Conservation (phyloP, 2,329 filamentous ascomycete genomes). For the Xylariales sp. region DNA sequence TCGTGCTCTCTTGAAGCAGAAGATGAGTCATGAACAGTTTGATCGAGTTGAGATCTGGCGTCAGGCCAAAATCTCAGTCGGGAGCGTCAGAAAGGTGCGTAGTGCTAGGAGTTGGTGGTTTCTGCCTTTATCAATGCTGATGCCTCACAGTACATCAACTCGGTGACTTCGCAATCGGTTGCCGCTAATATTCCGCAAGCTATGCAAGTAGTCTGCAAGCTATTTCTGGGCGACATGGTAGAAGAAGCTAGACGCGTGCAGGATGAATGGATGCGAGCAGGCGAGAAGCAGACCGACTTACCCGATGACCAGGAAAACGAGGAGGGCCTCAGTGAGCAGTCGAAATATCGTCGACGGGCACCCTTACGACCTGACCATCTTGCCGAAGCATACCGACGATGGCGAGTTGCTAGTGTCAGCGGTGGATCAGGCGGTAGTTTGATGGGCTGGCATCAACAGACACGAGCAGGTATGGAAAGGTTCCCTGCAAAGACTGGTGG, state of each 20-base stretch:
- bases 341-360: conserved; percentile 37
- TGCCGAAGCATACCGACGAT: conserved; percentile 66
- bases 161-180: conserved; percentile 75
- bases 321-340: conserved; percentile 27
- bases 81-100: conserved; percentile 60
- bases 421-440: conserved; percentile 55
- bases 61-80: conserved; percentile 62
- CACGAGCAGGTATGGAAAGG: conserved; percentile 54
- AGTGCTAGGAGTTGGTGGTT: too few species aligned
- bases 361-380: conserved; percentile 71
- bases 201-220: conserved; percentile 71
- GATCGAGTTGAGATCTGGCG: conserved; percentile 68
- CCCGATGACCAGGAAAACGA: conserved; percentile 32
- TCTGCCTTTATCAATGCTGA: too few species aligned
- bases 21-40: conserved; percentile 63
- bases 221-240: conserved; percentile 72
- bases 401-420: conserved; percentile 59
- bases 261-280: conserved; percentile 61
- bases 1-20: conserved; percentile 56
- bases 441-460: conserved; percentile 57
- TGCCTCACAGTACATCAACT: conserved; percentile 78
- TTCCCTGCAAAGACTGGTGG: conserved; percentile 51
- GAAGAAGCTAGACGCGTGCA: conserved; percentile 68
- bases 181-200: conserved; percentile 68
- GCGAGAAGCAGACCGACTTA: conserved; percentile 53